A percentile compares a stretch with the other conserved stretches of the same genome.
Evolutionary conservation across 1,139 yeast genomes (phyloP).

Genomic region (Meyerozyma guilliermondii): DNA sequence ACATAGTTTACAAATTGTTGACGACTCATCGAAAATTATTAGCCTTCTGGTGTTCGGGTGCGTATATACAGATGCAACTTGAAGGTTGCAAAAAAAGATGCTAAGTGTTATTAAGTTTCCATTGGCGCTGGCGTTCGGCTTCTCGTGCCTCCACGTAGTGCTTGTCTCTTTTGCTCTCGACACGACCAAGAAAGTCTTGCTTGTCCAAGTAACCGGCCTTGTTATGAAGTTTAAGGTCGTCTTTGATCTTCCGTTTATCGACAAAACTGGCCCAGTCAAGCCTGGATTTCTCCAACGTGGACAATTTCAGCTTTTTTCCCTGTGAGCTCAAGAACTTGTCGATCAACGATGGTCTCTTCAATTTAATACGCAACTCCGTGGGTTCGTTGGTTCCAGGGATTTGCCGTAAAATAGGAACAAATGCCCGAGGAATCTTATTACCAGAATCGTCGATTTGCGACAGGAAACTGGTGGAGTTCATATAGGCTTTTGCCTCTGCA

Average conservation of each 20-base stretch:
- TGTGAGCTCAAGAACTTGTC: slow-evolving; percentile 47
- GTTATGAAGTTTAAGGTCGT: slow-evolving; percentile 74
- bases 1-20: neutral
- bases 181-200: slow-evolving; percentile 82
- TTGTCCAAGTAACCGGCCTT: slow-evolving; percentile 83
- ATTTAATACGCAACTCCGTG: slow-evolving; percentile 27
- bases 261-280: slow-evolving; percentile 96
- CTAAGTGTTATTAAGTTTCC: slow-evolving; percentile 12
- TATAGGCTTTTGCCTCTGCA: slow-evolving; percentile 82
- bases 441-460: slow-evolving; percentile 7
- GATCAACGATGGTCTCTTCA: slow-evolving; percentile 71
- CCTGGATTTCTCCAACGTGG: slow-evolving; percentile 88
- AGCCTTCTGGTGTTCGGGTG: neutral
- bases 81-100: neutral
- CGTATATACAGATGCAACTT: neutral
- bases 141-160: slow-evolving; percentile 57
- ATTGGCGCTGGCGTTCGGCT: slow-evolving; percentile 29
- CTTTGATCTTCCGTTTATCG: slow-evolving; percentile 76
- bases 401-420: slow-evolving; percentile 33
- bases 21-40: neutral
- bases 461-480: slow-evolving; percentile 48
- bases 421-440: slow-evolving; percentile 16
- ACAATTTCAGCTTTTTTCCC: slow-evolving; percentile 56
- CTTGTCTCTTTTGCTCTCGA: slow-evolving; percentile 61
- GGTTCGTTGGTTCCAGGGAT: slow-evolving; percentile 30